These are phyloP conservation scores for Pseudogymnoascus sp. DNA, from an alignment of 2,329 filamentous ascomycete species.

Conservation along the genomic window DNA sequence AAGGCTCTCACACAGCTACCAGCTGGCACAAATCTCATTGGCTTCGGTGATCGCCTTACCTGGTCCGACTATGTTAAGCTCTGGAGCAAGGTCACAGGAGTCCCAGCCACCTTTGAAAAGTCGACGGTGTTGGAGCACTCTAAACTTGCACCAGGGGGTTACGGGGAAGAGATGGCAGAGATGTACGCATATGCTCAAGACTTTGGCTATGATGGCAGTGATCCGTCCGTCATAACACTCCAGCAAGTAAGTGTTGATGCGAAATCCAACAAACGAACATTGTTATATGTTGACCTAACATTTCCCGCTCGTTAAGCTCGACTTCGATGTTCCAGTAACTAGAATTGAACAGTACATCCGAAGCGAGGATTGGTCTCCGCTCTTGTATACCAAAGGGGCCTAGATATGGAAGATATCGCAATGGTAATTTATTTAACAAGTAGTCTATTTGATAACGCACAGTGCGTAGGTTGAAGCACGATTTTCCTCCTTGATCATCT, in stretches of 20 bases:
- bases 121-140: constrained; percentile 20
- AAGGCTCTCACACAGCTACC: constrained; percentile 17
- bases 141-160: constrained; percentile 22
- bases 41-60: constrained; percentile 14
- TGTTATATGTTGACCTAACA: neutral
- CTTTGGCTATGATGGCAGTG: constrained; percentile 31
- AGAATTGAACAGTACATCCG: constrained; percentile 9
- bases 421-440: neutral
- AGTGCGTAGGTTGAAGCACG: neutral
- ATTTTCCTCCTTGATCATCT: neutral
- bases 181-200: constrained; percentile 18
- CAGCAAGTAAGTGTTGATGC: constrained; percentile 14
- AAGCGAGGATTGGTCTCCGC: constrained; percentile 10
- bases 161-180: constrained; percentile 29
- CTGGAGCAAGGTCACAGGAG: constrained; percentile 17
- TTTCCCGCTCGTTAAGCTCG: neutral
- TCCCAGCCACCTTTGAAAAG: constrained; percentile 11
- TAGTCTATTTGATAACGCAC: neutral
- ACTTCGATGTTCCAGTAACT: constrained; percentile 3
- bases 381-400: neutral
- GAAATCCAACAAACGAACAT: neutral
- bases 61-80: constrained; percentile 15
- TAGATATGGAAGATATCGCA: neutral
- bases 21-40: constrained; percentile 19
- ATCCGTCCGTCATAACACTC: constrained; percentile 20